Conservation (phyloP, 192 early-diverging fungal species). For the Podila horticola region DNA sequence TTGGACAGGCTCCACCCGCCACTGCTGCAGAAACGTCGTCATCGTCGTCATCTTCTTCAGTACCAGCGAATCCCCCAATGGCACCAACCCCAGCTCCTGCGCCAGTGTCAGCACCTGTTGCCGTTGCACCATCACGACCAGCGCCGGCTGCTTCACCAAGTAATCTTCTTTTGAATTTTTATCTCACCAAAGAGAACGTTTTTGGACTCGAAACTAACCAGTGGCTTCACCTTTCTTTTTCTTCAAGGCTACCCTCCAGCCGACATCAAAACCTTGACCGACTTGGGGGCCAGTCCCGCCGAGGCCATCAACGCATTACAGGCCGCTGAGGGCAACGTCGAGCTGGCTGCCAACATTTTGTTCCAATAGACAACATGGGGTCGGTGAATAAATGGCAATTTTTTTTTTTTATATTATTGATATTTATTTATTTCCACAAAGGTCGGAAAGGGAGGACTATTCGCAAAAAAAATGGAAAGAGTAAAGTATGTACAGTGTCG, state of each 20-base stretch:
- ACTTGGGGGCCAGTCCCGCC: constrained; percentile 80
- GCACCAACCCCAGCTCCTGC: constrained; percentile 36
- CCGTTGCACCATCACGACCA: constrained; percentile 4
- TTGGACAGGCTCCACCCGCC: constrained; percentile 19
- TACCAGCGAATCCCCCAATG: constrained; percentile 31
- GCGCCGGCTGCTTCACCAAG: neutral
- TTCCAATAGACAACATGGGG: constrained; percentile 60
- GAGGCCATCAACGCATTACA: constrained; percentile 86
- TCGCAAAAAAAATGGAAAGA: too few relatives aligned
- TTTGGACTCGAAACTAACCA: neutral
- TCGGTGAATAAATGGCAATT: too few relatives aligned
- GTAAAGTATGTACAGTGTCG: too few relatives aligned
- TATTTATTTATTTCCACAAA: too few relatives aligned
- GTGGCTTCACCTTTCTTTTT: neutral
- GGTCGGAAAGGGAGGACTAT: too few relatives aligned
- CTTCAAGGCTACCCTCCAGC: constrained; percentile 64
- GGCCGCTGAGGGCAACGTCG: constrained; percentile 82
- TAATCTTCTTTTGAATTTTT: neutral
- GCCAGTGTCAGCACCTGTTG: constrained; percentile 14
- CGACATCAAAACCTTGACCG: constrained; percentile 76
- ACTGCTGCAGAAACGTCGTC: constrained; percentile 10
- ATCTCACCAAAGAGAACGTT: neutral
- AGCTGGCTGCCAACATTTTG: constrained; percentile 87
- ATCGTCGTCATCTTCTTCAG: constrained; percentile 18
- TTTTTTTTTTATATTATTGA: too few relatives aligned